These are phyloP conservation scores for Nemania sp. DNA, from an alignment of 2,329 filamentous ascomycete genomes.

Conservation along the genomic window DNA sequence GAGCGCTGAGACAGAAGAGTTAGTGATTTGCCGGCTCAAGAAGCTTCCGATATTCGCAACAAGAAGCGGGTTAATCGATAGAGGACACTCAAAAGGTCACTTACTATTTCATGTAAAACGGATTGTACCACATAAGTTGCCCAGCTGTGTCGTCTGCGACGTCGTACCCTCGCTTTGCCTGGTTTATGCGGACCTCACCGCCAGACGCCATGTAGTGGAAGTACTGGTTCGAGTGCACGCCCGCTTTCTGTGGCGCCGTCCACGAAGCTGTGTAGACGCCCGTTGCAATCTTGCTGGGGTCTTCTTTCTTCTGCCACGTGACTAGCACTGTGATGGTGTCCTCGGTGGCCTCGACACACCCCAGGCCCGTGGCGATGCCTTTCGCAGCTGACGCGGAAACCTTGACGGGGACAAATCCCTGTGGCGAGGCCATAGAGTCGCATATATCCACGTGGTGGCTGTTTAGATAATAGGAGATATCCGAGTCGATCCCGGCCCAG, in stretches of 20 bases:
- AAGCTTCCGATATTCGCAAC: too few species aligned
- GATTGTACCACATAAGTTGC: slow-evolving; percentile 84
- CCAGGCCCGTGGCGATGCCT: slow-evolving; percentile 77
- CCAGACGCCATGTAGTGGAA: slow-evolving; percentile 89
- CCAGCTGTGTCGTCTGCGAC: slow-evolving; percentile 79
- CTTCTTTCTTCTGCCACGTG: slow-evolving; percentile 78
- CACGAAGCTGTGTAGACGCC: slow-evolving; percentile 93
- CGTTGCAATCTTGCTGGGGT: slow-evolving; percentile 73
- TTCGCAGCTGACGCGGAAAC: slow-evolving; percentile 79
- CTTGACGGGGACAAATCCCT: slow-evolving; percentile 74
- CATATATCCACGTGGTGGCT: slow-evolving; percentile 92
- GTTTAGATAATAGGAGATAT: slow-evolving; percentile 97
- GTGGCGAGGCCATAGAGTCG: slow-evolving; percentile 82
- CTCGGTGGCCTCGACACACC: slow-evolving; percentile 81
- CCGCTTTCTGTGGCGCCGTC: slow-evolving; percentile 90
- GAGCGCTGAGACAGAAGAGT: slow-evolving; percentile 53
- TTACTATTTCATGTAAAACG: slow-evolving; percentile 88
- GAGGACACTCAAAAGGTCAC: too few species aligned
- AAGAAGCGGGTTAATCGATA: not conserved
- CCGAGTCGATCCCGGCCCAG: slow-evolving; percentile 88
- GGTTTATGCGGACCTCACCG: slow-evolving; percentile 87
- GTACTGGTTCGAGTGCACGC: slow-evolving; percentile 96
- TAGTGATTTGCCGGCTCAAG: not conserved
- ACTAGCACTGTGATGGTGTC: slow-evolving; percentile 92
- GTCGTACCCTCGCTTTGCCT: slow-evolving; percentile 93